A percentile compares a stretch with the other conserved stretches of the same genome.
These are phyloP conservation scores for Neltuma alba DNA, from an alignment of 306 rosid genomes.

Conservation along the genomic window DNA sequence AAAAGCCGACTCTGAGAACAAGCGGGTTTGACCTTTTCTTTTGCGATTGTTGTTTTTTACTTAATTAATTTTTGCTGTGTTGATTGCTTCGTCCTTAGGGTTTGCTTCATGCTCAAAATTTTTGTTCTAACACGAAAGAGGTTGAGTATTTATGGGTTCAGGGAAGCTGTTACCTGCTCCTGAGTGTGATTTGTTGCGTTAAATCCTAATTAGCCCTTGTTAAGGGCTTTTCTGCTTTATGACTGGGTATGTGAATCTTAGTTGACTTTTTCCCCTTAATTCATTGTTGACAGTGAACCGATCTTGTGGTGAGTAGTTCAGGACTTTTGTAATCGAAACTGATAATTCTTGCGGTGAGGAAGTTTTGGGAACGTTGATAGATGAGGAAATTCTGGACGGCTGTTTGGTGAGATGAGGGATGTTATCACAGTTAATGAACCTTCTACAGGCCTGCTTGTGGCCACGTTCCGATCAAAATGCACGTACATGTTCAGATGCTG, in stretches of 20 bases:
- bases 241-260: not conserved
- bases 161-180: slow-evolving; percentile 12
- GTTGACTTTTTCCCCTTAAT: slow-evolving; percentile 9
- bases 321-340: slow-evolving; percentile 17
- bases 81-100: slow-evolving; percentile 32
- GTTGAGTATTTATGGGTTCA: slow-evolving; percentile 10
- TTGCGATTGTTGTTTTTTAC: not conserved
- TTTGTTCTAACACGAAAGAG: slow-evolving; percentile 27
- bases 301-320: slow-evolving; percentile 34
- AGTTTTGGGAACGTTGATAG: slow-evolving; percentile 39
- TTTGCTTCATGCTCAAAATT: slow-evolving; percentile 32
- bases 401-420: slow-evolving; percentile 56
- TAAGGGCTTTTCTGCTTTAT: slow-evolving; percentile 29
- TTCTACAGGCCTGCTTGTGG: slow-evolving; percentile 54
- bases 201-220: slow-evolving; percentile 24
- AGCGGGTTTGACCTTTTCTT: slow-evolving; percentile 47
- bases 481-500: slow-evolving; percentile 41
- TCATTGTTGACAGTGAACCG: slow-evolving; percentile 34
- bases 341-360: slow-evolving; percentile 31
- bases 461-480: slow-evolving; percentile 41
- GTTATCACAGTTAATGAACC: slow-evolving; percentile 54
- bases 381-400: slow-evolving; percentile 57
- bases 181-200: slow-evolving; percentile 14
- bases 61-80: slow-evolving; percentile 8
- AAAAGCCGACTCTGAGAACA: slow-evolving; percentile 8